phyloP scores from a whole-genome alignment of 352 stramenopile species.

The Phytophthora brassicae region DNA sequence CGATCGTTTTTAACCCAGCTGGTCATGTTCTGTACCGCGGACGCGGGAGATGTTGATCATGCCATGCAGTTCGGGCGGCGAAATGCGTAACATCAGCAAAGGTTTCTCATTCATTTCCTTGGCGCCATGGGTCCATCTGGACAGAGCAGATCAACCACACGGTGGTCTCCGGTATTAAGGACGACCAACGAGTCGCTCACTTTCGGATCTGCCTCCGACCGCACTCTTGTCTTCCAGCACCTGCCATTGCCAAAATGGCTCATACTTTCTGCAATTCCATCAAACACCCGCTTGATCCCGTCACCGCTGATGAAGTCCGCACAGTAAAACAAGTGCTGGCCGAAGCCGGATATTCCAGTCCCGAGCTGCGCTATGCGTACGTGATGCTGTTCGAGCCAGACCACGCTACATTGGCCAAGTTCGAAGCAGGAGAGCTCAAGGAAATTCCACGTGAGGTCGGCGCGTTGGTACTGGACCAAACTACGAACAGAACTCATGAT shows the following conservation, averaged over 20 bases:
- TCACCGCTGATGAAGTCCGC: slow-evolving; percentile 45
- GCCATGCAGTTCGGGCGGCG: slow-evolving; percentile 16
- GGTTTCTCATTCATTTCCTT: neutral
- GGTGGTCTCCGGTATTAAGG: no score
- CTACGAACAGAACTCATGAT: slow-evolving; percentile 32
- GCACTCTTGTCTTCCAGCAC: slow-evolving; percentile 5
- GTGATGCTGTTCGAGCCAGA: slow-evolving; percentile 57
- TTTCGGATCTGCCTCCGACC: slow-evolving; percentile 29
- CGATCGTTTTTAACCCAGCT: slow-evolving; percentile 2
- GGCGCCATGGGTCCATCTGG: slow-evolving; percentile 4
- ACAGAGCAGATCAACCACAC: neutral
- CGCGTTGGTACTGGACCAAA: slow-evolving; percentile 40
- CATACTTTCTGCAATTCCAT: slow-evolving; percentile 20
- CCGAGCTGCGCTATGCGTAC: slow-evolving; percentile 47
- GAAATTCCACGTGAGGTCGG: slow-evolving; percentile 48
- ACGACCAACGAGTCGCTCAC: slow-evolving; percentile 11
- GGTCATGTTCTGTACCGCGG: slow-evolving; percentile 10
- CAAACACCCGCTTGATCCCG: slow-evolving; percentile 48
- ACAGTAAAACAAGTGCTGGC: slow-evolving; percentile 47
- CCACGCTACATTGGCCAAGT: slow-evolving; percentile 42
- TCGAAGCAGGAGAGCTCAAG: slow-evolving; percentile 30
- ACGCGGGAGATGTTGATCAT: slow-evolving; percentile 7
- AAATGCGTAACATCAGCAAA: slow-evolving; percentile 27
- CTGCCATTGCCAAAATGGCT: slow-evolving; percentile 24
- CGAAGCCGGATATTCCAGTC: slow-evolving; percentile 35